phyloP scores from a whole-genome alignment of 176 grass and related monocot species.

The Leersia perrieri region DNA sequence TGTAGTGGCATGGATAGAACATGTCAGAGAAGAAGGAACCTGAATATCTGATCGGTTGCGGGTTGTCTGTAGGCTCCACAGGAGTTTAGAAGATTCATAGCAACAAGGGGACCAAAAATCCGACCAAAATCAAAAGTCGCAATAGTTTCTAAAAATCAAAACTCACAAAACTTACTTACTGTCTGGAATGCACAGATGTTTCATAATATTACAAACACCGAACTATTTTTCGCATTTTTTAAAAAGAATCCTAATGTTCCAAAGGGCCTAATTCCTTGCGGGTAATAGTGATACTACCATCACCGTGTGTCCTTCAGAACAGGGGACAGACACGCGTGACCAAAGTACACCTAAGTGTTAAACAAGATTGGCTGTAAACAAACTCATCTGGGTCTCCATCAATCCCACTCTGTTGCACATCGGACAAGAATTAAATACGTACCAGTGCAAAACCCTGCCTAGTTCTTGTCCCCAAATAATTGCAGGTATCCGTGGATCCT shows the following conservation, averaged over 20 bases:
- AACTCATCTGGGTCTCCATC: slow-evolving; percentile 8
- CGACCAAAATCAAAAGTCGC: background rate
- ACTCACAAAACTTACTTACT: background rate
- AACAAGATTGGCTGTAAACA: background rate
- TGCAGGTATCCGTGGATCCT: background rate
- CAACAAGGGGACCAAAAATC: background rate
- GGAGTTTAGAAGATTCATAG: background rate
- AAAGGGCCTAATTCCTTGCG: background rate
- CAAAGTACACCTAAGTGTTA: slow-evolving; percentile 3
- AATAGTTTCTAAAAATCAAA: no score
- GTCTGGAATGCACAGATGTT: background rate
- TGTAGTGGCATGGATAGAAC: slow-evolving; percentile 3
- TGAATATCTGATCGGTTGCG: slow-evolving; percentile 3
- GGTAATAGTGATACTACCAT: background rate
- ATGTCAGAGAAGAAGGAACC: slow-evolving; percentile 32
- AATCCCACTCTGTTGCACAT: background rate
- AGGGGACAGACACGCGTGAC: background rate
- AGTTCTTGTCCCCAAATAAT: slow-evolving; percentile 45
- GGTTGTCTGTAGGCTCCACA: background rate
- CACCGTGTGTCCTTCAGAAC: background rate
- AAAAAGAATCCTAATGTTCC: background rate
- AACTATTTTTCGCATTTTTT: background rate
- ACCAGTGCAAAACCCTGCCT: slow-evolving; percentile 8
- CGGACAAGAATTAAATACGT: slow-evolving; percentile 24
- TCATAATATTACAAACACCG: background rate